These are phyloP conservation scores for Logfia minima DNA, from an alignment of 129 eudicot genomes.

Conservation along the genomic window DNA sequence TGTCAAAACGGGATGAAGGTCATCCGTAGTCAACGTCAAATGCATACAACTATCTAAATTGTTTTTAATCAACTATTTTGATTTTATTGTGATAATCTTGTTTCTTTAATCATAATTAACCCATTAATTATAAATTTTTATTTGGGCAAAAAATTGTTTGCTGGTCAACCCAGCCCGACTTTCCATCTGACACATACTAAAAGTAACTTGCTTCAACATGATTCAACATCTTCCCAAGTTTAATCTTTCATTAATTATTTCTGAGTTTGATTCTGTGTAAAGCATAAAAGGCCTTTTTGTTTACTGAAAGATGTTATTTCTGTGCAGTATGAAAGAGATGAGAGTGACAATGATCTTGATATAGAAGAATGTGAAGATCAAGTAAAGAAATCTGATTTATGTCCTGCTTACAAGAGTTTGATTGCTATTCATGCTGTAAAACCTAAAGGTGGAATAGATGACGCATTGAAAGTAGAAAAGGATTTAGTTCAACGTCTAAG, in stretches of 20 bases:
- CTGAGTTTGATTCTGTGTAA: neutral
- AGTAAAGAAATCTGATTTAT: slow-evolving; percentile 30
- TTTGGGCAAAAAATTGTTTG: neutral
- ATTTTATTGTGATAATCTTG: neutral
- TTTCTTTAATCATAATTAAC: neutral
- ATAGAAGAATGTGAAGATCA: slow-evolving; percentile 46
- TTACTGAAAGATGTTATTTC: neutral
- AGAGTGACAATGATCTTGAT: slow-evolving; percentile 21
- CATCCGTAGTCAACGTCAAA: neutral
- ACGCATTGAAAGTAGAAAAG: slow-evolving; percentile 60
- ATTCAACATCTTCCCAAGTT: no score
- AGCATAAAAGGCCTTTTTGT: neutral
- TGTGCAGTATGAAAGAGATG: slow-evolving; percentile 53
- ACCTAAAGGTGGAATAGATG: slow-evolving; percentile 65
- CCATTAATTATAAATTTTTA: neutral
- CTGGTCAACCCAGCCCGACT: neutral
- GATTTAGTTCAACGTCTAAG: slow-evolving; percentile 70
- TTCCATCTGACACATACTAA: no score
- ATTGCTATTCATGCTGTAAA: slow-evolving; percentile 82
- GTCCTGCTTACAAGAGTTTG: slow-evolving; percentile 60
- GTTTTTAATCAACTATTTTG: neutral
- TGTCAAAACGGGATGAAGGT: neutral
- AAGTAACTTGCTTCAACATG: no score
- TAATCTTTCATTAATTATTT: neutral
- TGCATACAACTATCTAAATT: neutral